Evolutionary conservation across 1,284 basidiomycete species (phyloP), one percentile per base, ranked within the genome.

Genomic region (Malassezia arunalokei): DNA sequence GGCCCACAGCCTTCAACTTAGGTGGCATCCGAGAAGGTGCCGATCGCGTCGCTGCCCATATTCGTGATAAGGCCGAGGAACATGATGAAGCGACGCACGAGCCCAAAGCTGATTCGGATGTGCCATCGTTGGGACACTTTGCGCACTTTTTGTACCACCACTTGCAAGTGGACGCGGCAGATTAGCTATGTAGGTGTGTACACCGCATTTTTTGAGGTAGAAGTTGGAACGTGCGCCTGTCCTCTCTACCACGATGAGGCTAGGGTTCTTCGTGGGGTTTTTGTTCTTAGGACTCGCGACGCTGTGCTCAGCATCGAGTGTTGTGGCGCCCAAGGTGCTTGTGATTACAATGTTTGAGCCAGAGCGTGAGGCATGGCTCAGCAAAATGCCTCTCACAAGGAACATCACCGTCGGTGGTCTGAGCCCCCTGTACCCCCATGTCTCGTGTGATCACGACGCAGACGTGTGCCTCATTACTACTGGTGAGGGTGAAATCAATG

Each of bases 401-500:
- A 47, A 47, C 7, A 55, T 73, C 41, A 39, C 56, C 11, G 57
- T 78, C 12, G 74, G 75, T 4, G 77, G 78, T 7, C 66, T 77
- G 30, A 78, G 77, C 8, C 76, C 75, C 0, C 65, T 77, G 9
- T 80, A 66, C 63, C 78, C 78, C 1, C 51, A 76, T 37, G 74
- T 75, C 15, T 73, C 74, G 38, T 79, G 79, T 62, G 75, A 77
- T 30, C 41, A 46, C 27, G 65, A 71, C 33, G 75, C 73, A 14
- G 60, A 65, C 3, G 71, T 78, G 39, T 79, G 78, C 54, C 75
- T 77, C 33, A 48, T 76, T 3, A 73, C 73, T 12, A 74, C 74
- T 2, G 75, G 73, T 27, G 73, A 75, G 45, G 66, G 68, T 28
- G 78, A 80, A 64, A 79, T 79, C 62, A 79, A 80, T 59, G 78